Percentiles rank a stretch among this genome's conserved stretches.
These are phyloP conservation scores for Melanomma pulvis-pyrius DNA, from an alignment of 495 filamentous ascomycete species.

Conservation along the genomic window DNA sequence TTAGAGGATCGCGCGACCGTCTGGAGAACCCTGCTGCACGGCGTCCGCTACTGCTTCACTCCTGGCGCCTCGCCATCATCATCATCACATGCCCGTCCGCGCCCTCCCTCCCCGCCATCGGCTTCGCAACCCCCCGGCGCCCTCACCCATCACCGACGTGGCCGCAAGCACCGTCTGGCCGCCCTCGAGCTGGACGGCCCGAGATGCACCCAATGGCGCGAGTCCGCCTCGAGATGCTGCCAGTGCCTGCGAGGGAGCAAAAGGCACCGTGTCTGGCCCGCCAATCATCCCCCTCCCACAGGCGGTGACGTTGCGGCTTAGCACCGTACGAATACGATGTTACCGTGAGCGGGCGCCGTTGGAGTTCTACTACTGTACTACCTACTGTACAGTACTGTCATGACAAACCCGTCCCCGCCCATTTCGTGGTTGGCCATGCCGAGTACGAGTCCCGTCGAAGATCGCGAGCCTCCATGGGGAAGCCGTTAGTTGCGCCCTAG, in stretches of 20 bases:
- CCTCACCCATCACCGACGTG: too few species aligned
- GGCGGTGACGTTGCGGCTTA: not conserved
- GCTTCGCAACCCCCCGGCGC: too few species aligned
- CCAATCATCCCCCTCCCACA: not conserved
- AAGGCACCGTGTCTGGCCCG: not conserved
- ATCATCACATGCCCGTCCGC: conserved; percentile 28
- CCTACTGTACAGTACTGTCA: too few species aligned
- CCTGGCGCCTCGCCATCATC: not conserved
- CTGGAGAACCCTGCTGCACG: conserved; percentile 31
- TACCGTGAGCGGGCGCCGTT: not conserved
- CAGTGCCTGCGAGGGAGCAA: not conserved
- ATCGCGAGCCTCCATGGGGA: conserved; percentile 11
- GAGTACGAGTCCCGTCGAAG: not conserved
- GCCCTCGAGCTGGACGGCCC: too few species aligned
- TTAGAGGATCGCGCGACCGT: not conserved
- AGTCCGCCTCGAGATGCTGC: not conserved
- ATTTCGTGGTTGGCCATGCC: not conserved
- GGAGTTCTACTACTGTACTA: too few species aligned
- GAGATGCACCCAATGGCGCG: not conserved
- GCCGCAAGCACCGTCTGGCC: too few species aligned
- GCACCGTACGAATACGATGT: not conserved
- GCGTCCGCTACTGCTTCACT: not conserved
- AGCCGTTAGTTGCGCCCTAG: conserved; percentile 3
- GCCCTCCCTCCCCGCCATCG: not conserved
- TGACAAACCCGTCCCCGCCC: not conserved